Conservation (phyloP, 2,329 filamentous ascomycete species). For the Phyllosticta capitalensis region DNA sequence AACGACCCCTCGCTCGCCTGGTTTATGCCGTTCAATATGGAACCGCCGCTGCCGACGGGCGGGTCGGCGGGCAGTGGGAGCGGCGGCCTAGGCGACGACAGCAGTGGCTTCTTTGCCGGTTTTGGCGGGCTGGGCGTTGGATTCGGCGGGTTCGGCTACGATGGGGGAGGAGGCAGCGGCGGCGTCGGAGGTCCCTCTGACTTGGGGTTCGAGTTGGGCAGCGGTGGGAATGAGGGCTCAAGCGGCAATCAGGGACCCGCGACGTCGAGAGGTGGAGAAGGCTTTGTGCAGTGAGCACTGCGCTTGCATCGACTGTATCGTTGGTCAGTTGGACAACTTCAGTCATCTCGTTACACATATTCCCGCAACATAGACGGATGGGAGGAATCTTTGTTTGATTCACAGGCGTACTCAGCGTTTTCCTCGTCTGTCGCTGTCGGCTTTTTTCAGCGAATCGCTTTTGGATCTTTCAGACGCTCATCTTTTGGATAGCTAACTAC, state of each 20-base stretch:
- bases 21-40: slow-evolving; percentile 90
- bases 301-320: too few species aligned
- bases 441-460: too few species aligned
- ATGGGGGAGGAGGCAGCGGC: not conserved
- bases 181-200: not conserved
- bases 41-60: slow-evolving; percentile 47
- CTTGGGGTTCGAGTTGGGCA: not conserved
- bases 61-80: slow-evolving; percentile 7
- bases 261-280: too few species aligned
- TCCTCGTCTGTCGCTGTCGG: too few species aligned
- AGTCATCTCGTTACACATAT: too few species aligned
- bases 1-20: slow-evolving; percentile 55
- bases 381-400: too few species aligned
- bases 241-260: not conserved
- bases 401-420: too few species aligned
- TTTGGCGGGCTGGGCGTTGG: not conserved
- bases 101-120: not conserved
- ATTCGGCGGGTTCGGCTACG: not conserved
- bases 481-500: too few species aligned
- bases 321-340: too few species aligned
- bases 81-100: not conserved
- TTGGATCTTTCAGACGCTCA: too few species aligned
- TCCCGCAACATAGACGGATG: too few species aligned
- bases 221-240: not conserved
- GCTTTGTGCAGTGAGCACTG: not conserved